These are phyloP conservation scores for Jamesozyma hellenica DNA, from an alignment of 805 yeast species.

Conservation along the genomic window DNA sequence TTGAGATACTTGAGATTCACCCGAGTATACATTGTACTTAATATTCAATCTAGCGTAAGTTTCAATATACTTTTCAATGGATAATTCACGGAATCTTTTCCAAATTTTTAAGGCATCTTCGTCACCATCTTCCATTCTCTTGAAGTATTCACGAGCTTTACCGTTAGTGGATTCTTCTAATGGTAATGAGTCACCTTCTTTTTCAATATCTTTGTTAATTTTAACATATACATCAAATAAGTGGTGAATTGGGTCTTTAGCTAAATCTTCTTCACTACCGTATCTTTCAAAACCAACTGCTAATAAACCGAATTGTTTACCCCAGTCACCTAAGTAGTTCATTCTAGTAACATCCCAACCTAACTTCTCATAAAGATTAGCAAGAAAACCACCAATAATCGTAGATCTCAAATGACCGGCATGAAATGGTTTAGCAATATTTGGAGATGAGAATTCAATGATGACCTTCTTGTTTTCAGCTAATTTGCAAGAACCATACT, in stretches of 20 bases:
- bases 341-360: conserved; percentile 91
- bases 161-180: conserved; percentile 54
- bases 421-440: conserved; percentile 98
- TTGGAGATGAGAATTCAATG: conserved; percentile 93
- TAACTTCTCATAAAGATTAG: conserved; percentile 78
- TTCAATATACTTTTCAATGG: conserved; percentile 73
- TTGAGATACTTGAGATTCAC: conserved; percentile 87
- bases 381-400: conserved; percentile 90
- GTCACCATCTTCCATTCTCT: conserved; percentile 89
- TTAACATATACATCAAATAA: conserved; percentile 88
- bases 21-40: conserved; percentile 78
- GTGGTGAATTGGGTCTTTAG: conserved; percentile 81
- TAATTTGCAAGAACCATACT: conserved; percentile 65
- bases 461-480: conserved; percentile 64
- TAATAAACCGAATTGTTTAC: conserved; percentile 92
- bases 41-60: conserved; percentile 92
- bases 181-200: conserved; percentile 42
- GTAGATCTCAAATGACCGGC: conserved; percentile 98
- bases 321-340: conserved; percentile 99
- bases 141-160: conserved; percentile 80
- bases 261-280: conserved; percentile 67
- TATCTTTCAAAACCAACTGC: conserved; percentile 87
- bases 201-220: conserved; percentile 65
- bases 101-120: conserved; percentile 65
- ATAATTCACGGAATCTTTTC: conserved; percentile 82